Base-by-base conservation (phyloP, 2,329 filamentous ascomycete genomes). In the Calonectria pteridis region DNA sequence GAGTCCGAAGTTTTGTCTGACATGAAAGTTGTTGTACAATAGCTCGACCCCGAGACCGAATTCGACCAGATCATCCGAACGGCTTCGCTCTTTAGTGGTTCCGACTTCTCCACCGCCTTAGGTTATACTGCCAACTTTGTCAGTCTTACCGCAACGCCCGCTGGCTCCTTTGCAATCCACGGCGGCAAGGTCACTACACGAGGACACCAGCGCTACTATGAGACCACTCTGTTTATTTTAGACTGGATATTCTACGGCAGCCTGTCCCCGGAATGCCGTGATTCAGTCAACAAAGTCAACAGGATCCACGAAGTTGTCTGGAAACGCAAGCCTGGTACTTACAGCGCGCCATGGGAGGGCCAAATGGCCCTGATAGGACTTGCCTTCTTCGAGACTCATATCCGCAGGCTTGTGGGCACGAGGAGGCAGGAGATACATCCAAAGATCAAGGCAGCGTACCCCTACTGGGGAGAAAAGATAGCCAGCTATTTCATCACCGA, bases 51-150 rank as follows among this genome's bases (percentile, higher is more conserved):
- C 7, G 35, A 62, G 23, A 62, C 55, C 31, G 55, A 62, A 37
- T 62, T 62, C n/a, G 23, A 62, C 55, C 55, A 62, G 16, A 40
- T 40, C 6, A 26, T 40, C 55, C n/a, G 55, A 14, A 62, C 23
- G 10, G 35, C 33, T 1, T 62, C 55, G 37, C 35, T 40, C 16
- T 62, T 62, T 13, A 62, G 55, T 13, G 23, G 55, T 14, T 62
- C 55, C 4, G 55, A 62, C 23, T 62, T 62, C 26, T 62, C 55
- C 7, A 62, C 55, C 5, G 55, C 33, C 13, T 62, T 62, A 23
- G 55, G 55, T 13, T 62, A 62, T 28, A 62, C 55, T 18, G 55
- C 55, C 35, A 62, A 62, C n/a, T 62, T 62, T 40, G 33, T 62
- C n/a, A 28, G 55, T 29, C 55, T 62, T 29, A 62, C 55, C 43